phyloP scores from a whole-genome alignment of 345 rosid species.

The Eucalyptus leucophloia region DNA sequence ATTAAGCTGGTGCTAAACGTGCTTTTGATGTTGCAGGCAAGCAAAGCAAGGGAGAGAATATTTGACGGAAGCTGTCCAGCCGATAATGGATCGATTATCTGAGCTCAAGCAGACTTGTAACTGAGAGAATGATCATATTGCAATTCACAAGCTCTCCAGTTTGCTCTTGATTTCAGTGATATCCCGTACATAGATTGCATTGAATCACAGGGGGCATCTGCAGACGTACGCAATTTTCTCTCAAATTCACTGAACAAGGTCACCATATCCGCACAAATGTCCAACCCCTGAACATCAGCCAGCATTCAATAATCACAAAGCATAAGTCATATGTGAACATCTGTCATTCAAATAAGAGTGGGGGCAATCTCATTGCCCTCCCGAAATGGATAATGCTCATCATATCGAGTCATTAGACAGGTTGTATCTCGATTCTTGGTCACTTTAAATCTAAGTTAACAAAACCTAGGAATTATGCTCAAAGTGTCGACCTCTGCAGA shows the following conservation, averaged over 20 bases:
- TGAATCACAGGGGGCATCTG: neutral
- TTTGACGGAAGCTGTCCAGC: neutral
- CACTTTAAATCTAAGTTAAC: neutral
- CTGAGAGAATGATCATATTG: neutral
- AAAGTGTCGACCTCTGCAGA: neutral
- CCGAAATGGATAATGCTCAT: neutral
- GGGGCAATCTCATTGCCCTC: neutral
- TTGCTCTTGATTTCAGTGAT: neutral
- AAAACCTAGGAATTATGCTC: neutral
- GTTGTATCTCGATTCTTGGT: neutral
- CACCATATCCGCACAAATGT: neutral
- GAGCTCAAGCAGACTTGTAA: neutral
- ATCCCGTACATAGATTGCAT: neutral
- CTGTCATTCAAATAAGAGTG: neutral
- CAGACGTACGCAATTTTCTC: neutral
- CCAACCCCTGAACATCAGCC: neutral
- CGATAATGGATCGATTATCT: neutral
- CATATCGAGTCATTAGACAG: neutral
- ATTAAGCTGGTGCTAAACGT: neutral
- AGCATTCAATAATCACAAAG: neutral
- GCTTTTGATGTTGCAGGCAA: constrained; percentile 17
- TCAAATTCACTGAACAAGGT: neutral
- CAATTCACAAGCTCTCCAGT: neutral
- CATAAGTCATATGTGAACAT: neutral
- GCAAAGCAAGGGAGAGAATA: constrained; percentile 26